These are phyloP conservation scores for Plantago elongata DNA, from an alignment of 257 asterid genomes.

Conservation along the genomic window DNA sequence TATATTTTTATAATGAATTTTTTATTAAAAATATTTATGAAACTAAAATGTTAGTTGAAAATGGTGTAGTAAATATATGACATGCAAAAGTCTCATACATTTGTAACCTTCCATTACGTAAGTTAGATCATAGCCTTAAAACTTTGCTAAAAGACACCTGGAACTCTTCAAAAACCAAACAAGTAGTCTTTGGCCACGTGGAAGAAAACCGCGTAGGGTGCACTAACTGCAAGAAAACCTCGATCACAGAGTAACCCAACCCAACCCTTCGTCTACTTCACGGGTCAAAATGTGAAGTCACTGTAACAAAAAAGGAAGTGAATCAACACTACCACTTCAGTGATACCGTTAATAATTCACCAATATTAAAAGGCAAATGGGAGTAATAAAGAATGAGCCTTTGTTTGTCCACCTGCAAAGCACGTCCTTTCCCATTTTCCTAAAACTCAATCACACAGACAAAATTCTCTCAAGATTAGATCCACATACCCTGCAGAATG, in stretches of 20 bases:
- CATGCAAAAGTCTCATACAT: too few relatives aligned
- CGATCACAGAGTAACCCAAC: conserved; percentile 14
- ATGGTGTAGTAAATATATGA: too few relatives aligned
- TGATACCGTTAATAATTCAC: background rate
- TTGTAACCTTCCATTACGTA: too few relatives aligned
- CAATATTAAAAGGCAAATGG: background rate
- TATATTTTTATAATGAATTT: too few relatives aligned
- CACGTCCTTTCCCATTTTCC: background rate
- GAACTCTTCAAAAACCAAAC: too few relatives aligned
- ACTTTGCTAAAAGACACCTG: too few relatives aligned
- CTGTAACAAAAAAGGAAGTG: too few relatives aligned
- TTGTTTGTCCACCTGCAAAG: conserved; percentile 5
- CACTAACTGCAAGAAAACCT: conserved; percentile 3
- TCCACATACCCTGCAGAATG: background rate
- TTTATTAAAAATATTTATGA: too few relatives aligned
- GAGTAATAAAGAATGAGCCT: background rate
- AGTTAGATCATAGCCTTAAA: too few relatives aligned
- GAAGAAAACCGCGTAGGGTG: conserved; percentile 11
- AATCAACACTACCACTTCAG: too few relatives aligned
- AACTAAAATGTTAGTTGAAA: too few relatives aligned
- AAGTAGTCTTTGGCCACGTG: conserved; percentile 10
- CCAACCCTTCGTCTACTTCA: conserved; percentile 6
- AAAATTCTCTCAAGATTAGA: conserved; percentile 2
- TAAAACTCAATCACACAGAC: background rate
- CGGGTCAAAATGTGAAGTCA: background rate